These are phyloP conservation scores for Arthrobotrys sinensis DNA, from an alignment of 2,329 filamentous ascomycete species.

Conservation along the genomic window DNA sequence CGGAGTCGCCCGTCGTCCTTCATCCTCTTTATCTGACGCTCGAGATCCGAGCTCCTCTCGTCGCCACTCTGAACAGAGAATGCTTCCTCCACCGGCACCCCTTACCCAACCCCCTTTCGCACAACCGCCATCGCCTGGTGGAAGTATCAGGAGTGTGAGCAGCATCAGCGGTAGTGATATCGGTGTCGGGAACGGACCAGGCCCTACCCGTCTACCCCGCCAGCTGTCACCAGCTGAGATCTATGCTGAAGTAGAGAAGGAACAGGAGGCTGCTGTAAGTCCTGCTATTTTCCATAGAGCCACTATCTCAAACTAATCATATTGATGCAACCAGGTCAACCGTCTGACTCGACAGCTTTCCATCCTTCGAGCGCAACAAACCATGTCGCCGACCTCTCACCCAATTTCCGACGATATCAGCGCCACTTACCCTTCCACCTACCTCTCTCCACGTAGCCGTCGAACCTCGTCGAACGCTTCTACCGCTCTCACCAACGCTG, in stretches of 20 bases:
- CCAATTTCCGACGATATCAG: constrained; percentile 58
- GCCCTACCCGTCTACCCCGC: constrained; percentile 86
- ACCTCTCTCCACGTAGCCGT: constrained; percentile 66
- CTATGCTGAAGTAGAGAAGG: constrained; percentile 90
- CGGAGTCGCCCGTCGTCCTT: constrained; percentile 47
- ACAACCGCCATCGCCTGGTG: constrained; percentile 56
- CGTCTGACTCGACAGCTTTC: constrained; percentile 90
- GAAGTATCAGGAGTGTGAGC: constrained; percentile 59
- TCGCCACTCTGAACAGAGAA: constrained; percentile 57
- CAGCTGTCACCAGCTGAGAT: constrained; percentile 91
- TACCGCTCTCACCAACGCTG: constrained; percentile 74
- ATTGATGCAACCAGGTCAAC: constrained; percentile 77
- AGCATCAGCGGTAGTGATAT: constrained; percentile 64
- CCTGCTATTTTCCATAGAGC: background rate
- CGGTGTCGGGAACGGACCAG: constrained; percentile 74
- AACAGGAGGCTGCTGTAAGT: constrained; percentile 90
- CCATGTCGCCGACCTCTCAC: constrained; percentile 77
- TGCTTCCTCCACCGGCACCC: constrained; percentile 60
- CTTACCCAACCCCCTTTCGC: constrained; percentile 57
- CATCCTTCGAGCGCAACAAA: constrained; percentile 80
- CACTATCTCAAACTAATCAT: background rate
- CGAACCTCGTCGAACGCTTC: constrained; percentile 77
- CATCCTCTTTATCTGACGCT: constrained; percentile 54
- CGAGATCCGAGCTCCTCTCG: constrained; percentile 52
- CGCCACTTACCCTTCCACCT: constrained; percentile 51